Evolutionary conservation across 73 alveolate species (phyloP), one percentile per base, ranked within the genome.

Genomic region (Tetrahymena borealis): DNA sequence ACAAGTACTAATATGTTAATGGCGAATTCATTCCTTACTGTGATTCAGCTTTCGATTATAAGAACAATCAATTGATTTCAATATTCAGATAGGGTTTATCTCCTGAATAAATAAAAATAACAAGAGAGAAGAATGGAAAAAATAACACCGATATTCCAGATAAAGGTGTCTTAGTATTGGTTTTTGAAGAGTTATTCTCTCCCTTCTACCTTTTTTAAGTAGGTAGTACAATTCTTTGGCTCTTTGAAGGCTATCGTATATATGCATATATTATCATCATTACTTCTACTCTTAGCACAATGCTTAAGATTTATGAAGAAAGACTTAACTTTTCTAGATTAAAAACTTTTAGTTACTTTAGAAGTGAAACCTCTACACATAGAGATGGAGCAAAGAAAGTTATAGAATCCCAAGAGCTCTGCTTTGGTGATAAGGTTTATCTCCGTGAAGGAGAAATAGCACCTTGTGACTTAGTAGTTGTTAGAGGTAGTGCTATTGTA

Each of bases 391-490:
- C 4, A 7, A 60, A 60, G 38, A 5, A 60, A 28, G 10, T 2
- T n/a, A 7, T 60, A 18, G 85, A 60, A 24, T 60, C 85, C 10
- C 28, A 60, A 60, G 85, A 60, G 28, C 13, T 60, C 6, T 60
- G 85, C 35, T 60, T 60, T 60, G 85, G 85, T n/a, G 85, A 60
- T 18, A 60, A 60, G 28, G 85, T 60, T 60, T 24, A 24, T 18
- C 85, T 60, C 28, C 6, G 35, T n/a, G 85, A 60, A n/a, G 85
- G 85, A 0, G 85, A 60, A 60, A 7, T 60, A 60, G 85, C 85
- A 91, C 99, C 99, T 40, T 98, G 99, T 91, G 99, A 98, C 93
- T 95, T 97, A 32, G 95, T 97, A 33, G 91, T 98, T 28, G 60
- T 98, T 33, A 94, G 96, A 35, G 99, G 99, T 20, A 96, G 97